phyloP scores from a whole-genome alignment of 1,284 basidiomycete genomes.

The Cutaneotrichosporon mucoides region DNA sequence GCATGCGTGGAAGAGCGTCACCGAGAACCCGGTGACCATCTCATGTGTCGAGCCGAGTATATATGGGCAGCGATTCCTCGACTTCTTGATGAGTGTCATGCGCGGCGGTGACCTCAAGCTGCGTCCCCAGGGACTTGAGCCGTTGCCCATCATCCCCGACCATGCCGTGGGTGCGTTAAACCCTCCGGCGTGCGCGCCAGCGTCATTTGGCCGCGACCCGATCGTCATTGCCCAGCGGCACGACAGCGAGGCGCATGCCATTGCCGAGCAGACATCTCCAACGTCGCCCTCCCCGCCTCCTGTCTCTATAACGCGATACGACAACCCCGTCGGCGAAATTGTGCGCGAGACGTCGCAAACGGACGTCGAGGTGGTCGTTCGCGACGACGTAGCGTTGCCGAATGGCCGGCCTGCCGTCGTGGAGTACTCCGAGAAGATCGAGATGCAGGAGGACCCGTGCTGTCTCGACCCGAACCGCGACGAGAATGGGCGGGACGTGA shows the following conservation, averaged over 20 bases:
- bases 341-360: neutral
- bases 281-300: neutral
- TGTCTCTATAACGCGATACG: neutral
- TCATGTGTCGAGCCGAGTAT: constrained; percentile 80
- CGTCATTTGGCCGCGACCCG: constrained; percentile 1
- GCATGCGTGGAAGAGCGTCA: constrained; percentile 86
- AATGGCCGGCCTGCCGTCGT: neutral
- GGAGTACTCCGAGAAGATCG: neutral
- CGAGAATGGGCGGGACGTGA: neutral
- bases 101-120: constrained; percentile 60
- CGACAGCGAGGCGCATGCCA: neutral
- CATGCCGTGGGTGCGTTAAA: neutral
- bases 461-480: neutral
- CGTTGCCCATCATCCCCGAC: neutral
- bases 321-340: neutral
- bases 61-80: constrained; percentile 80
- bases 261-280: neutral
- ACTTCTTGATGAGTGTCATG: constrained; percentile 83
- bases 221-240: neutral
- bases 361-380: neutral
- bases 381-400: neutral
- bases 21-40: constrained; percentile 83
- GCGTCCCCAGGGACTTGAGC: constrained; percentile 35
- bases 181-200: neutral
- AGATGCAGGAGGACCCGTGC: neutral